phyloP scores from a whole-genome alignment of 352 stramenopile species.

The Globisporangium canariense region DNA sequence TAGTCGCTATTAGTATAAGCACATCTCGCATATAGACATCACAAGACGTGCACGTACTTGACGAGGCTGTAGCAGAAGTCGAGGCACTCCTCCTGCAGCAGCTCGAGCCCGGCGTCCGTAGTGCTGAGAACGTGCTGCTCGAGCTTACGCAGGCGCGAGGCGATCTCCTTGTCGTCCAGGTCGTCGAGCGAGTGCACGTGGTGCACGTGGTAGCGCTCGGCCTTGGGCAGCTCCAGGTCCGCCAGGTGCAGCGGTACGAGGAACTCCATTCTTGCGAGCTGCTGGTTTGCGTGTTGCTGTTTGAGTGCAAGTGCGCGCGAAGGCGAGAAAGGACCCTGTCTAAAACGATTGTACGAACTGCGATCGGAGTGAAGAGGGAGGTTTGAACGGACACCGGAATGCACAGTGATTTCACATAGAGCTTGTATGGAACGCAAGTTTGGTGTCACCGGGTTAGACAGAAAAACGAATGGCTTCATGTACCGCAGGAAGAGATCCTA shows the following conservation, averaged over 20 bases:
- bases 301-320: conserved; percentile 10
- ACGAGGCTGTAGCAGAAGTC: conserved; percentile 76
- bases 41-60: conserved; percentile 33
- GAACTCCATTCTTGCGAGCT: conserved; percentile 48
- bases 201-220: conserved; percentile 64
- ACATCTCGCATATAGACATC: not conserved
- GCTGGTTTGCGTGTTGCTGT: not conserved
- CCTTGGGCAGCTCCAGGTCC: conserved; percentile 72
- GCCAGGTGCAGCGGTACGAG: conserved; percentile 71
- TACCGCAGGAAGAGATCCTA: too few species aligned
- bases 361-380: not conserved
- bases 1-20: conserved; percentile 1
- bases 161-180: conserved; percentile 41
- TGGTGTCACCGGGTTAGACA: not conserved
- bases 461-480: not conserved
- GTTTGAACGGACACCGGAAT: not conserved
- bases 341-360: conserved; percentile 9
- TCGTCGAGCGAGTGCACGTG: conserved; percentile 57
- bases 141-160: conserved; percentile 37
- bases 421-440: not conserved
- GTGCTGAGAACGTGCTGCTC: conserved; percentile 56
- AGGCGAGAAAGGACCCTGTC: not conserved
- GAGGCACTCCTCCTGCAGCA: conserved; percentile 60
- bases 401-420: not conserved
- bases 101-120: conserved; percentile 45